A percentile compares a stretch with the other conserved stretches of the same genome.
phyloP scores from a whole-genome alignment of 805 yeast species.

The Candida loeiensis region DNA sequence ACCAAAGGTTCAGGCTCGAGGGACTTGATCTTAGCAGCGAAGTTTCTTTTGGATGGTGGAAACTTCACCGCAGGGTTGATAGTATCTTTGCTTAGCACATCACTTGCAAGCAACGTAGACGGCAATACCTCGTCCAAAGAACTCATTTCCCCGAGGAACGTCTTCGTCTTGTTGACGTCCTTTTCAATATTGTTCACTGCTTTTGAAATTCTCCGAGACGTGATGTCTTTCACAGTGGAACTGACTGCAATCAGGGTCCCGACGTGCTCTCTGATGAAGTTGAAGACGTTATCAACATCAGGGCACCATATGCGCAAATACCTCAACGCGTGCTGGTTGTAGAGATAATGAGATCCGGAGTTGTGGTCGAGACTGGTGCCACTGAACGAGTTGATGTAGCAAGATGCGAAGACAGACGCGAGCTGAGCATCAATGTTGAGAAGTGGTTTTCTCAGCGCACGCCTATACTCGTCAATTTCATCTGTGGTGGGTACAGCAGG shows the following conservation, averaged over 20 bases:
- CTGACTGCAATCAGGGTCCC: not conserved
- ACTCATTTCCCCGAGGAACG: not conserved
- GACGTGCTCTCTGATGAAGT: constrained; percentile 2
- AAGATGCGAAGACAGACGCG: constrained; percentile 27
- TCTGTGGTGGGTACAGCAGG: constrained; percentile 32
- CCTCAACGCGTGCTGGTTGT: constrained; percentile 27
- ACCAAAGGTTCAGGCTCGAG: constrained; percentile 21
- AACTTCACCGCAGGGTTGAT: constrained; percentile 29
- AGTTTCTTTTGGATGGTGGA: constrained; percentile 20
- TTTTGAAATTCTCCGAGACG: constrained; percentile 2
- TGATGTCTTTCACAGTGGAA: constrained; percentile 2
- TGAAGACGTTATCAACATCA: constrained; percentile 21
- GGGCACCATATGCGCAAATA: constrained; percentile 34
- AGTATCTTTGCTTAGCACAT: constrained; percentile 9
- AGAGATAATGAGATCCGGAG: constrained; percentile 29
- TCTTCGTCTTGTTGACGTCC: not conserved
- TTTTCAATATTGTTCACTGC: not conserved
- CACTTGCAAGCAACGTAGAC: constrained; percentile 14
- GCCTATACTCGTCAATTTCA: constrained; percentile 19
- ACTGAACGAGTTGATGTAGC: constrained; percentile 23
- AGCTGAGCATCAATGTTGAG: constrained; percentile 33
- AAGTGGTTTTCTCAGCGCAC: constrained; percentile 15
- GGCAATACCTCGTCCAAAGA: constrained; percentile 6
- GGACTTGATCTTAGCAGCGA: not conserved
- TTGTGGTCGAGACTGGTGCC: constrained; percentile 24